These are phyloP conservation scores for Agastache rugosa DNA, from an alignment of 257 asterid genomes.

Conservation along the genomic window DNA sequence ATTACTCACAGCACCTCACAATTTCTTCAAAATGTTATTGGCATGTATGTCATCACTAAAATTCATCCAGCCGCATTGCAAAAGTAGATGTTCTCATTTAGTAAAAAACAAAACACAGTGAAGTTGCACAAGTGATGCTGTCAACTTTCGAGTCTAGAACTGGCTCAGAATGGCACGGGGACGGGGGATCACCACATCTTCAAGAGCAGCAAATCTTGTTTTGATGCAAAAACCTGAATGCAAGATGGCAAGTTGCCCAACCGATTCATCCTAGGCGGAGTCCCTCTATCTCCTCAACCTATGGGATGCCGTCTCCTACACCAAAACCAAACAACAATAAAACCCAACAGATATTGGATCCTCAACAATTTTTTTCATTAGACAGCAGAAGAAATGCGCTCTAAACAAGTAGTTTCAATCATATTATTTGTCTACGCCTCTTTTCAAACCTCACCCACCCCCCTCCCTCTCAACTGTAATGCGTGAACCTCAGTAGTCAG, in stretches of 20 bases:
- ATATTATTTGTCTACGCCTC: not conserved
- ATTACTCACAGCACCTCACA: slow-evolving; percentile 18
- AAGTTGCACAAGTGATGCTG: slow-evolving; percentile 24
- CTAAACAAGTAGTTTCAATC: not conserved
- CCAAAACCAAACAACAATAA: slow-evolving; percentile 22
- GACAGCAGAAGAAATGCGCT: not conserved
- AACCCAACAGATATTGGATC: not conserved
- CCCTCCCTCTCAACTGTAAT: not conserved
- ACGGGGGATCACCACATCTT: not conserved
- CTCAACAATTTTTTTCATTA: not conserved
- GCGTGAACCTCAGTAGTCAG: not conserved
- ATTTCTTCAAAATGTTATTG: slow-evolving; percentile 15
- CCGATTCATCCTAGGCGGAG: slow-evolving; percentile 34
- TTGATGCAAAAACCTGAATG: slow-evolving; percentile 24
- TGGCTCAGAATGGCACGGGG: slow-evolving; percentile 16
- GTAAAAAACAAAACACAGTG: slow-evolving; percentile 22
- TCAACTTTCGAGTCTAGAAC: slow-evolving; percentile 27
- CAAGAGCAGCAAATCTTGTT: slow-evolving; percentile 23
- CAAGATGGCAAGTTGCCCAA: slow-evolving; percentile 27
- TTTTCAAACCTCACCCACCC: not conserved
- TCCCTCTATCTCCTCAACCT: slow-evolving; percentile 43
- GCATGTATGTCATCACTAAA: not conserved
- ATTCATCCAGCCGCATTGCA: slow-evolving; percentile 29
- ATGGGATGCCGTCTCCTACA: slow-evolving; percentile 55
- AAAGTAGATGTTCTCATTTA: slow-evolving; percentile 33